Evolutionary conservation across 345 rosid species (phyloP).

Genomic region (Syzygium jambos): DNA sequence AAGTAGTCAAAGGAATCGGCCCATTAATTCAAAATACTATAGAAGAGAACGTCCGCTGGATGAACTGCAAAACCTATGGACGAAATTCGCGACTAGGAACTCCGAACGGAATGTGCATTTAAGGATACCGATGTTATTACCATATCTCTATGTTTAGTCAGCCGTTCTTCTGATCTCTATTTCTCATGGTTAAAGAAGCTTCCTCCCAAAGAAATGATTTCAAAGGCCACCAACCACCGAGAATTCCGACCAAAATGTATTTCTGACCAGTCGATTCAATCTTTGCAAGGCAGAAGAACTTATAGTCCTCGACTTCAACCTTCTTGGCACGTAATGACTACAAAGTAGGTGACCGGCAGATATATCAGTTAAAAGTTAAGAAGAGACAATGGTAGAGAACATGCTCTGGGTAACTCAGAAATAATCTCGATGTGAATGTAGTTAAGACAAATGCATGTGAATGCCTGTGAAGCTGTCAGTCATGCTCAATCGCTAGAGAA

Average conservation of each 20-base stretch:
- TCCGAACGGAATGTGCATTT: background rate
- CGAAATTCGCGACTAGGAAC: background rate
- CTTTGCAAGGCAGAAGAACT: conserved; percentile 42
- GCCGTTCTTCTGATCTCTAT: background rate
- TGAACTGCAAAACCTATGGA: background rate
- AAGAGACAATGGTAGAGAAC: background rate
- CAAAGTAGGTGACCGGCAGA: conserved; percentile 1
- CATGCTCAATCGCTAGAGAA: background rate
- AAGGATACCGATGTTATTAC: background rate
- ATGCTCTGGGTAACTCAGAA: background rate
- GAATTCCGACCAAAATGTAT: conserved; percentile 32
- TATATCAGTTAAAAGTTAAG: background rate
- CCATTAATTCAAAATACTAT: background rate
- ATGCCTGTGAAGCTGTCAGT: background rate
- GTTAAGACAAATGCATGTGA: background rate
- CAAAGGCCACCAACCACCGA: conserved; percentile 56
- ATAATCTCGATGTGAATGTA: background rate
- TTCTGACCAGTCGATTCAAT: conserved; percentile 31
- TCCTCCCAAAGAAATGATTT: background rate
- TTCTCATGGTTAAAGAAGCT: background rate
- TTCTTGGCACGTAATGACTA: conserved; percentile 40
- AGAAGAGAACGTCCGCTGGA: background rate
- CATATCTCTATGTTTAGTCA: background rate
- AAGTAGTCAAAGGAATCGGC: background rate
- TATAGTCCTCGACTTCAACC: conserved; percentile 48